These are phyloP conservation scores for Prosopis cineraria DNA, from an alignment of 306 rosid species.

Conservation along the genomic window DNA sequence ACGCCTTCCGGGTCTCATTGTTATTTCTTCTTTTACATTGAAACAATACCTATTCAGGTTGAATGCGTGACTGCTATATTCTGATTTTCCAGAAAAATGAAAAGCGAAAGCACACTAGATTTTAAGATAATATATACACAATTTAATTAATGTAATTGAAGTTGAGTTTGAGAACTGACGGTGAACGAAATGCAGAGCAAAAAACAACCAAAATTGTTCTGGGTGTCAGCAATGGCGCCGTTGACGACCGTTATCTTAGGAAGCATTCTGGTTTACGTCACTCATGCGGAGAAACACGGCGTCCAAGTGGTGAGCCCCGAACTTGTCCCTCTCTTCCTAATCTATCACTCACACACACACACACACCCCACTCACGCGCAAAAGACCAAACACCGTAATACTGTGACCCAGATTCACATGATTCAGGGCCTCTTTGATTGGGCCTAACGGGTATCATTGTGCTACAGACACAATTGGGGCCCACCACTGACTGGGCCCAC, in stretches of 20 bases:
- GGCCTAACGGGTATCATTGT: constrained; percentile 1
- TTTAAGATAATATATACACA: background rate
- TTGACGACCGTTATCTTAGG: constrained; percentile 74
- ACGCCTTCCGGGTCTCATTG: background rate
- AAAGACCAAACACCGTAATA: background rate
- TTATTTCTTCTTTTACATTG: background rate
- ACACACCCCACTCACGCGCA: too few relatives aligned
- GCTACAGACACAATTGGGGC: background rate
- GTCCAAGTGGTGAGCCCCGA: constrained; percentile 73
- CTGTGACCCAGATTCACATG: background rate
- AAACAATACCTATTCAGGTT: background rate
- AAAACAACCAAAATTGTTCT: constrained; percentile 72
- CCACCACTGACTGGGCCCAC: background rate
- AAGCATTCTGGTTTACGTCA: constrained; percentile 71
- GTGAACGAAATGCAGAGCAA: constrained; percentile 63
- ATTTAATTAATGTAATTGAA: background rate
- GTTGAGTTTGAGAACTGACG: background rate
- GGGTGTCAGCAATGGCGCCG: constrained; percentile 97
- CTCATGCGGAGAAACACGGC: constrained; percentile 91
- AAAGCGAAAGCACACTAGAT: background rate
- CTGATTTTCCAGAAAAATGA: background rate
- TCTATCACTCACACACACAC: background rate
- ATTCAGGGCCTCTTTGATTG: background rate
- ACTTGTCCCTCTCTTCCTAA: background rate
- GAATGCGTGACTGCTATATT: background rate